Evolutionary conservation across 805 yeast species (phyloP).

Genomic region (Wickerhamiella siamensis): DNA sequence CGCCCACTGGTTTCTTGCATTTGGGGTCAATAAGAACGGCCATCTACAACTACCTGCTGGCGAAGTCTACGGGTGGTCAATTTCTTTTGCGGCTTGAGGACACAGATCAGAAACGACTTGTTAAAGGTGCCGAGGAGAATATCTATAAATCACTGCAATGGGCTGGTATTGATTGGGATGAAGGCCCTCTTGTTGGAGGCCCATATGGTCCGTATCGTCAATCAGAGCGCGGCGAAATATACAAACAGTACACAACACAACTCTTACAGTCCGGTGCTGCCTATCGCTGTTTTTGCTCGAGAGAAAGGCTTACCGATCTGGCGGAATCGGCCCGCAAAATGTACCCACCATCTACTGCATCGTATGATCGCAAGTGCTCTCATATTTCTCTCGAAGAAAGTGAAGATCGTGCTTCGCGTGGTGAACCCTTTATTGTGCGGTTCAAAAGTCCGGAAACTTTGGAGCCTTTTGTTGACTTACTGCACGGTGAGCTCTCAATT

Average conservation of each 20-base stretch:
- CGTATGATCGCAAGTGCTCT: conserved; percentile 76
- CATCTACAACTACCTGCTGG: conserved; percentile 70
- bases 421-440: conserved; percentile 41
- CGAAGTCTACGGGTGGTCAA: conserved; percentile 63
- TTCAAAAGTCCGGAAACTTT: conserved; percentile 63
- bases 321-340: conserved; percentile 59
- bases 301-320: conserved; percentile 54
- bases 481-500: conserved; percentile 63
- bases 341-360: conserved; percentile 80
- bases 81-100: conserved; percentile 80
- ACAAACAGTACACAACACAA: conserved; percentile 40
- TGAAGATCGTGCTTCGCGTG: conserved; percentile 22
- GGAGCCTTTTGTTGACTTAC: conserved; percentile 51
- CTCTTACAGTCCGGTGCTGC: conserved; percentile 57
- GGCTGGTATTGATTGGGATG: conserved; percentile 68
- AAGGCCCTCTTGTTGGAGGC: conserved; percentile 55
- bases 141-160: conserved; percentile 62
- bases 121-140: conserved; percentile 68
- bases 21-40: conserved; percentile 91
- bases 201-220: conserved; percentile 69
- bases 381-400: conserved; percentile 32
- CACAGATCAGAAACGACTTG: conserved; percentile 72
- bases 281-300: conserved; percentile 75
- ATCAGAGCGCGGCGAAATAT: conserved; percentile 59
- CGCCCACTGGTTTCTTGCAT: conserved; percentile 94